Evolutionary conservation across 2,329 filamentous ascomycete genomes (phyloP), one percentile per base, ranked within the genome.

Genomic region (Cercospora sp.): DNA sequence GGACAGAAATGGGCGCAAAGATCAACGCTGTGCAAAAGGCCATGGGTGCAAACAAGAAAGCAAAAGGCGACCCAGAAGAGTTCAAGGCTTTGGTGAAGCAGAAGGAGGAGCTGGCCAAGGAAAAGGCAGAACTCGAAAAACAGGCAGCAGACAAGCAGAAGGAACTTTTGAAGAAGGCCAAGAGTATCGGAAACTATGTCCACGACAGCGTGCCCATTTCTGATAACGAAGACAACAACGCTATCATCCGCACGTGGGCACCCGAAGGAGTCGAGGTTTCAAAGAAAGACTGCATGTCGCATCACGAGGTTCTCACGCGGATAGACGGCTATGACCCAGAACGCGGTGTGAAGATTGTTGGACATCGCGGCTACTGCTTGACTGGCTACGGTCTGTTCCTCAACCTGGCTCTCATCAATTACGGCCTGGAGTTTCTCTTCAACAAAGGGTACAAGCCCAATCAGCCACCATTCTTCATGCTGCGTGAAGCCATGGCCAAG

Each of bases 401-500:
- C 72, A 97, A 97, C 82, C 90, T 95, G 78, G 95, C 95, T 1
- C 86, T 99, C 62, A 90, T 97, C 81, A 97, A 97, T 82, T 99
- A 98, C 78, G 94, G 94, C 63, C 85, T 97, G 59, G 91, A 97
- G 77, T 98, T 97, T 80, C 88, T 98, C 65, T 88, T 88, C 80
- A 85, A 87, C 75, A 91, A 90, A 80, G 93, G 91, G 63, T 81
- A 80, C 74, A 78, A 73, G 62, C 76, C 79, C 30, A 80, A 79
- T 65, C 92, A 95, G 77, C 91, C 94, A 1, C 94, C 94, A 1
- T 93, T 93, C 78, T 96, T 99, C 84, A 97, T 98, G 92, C 87
- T 94, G 71, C 91, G 92, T 80, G 92, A 97, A 61, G 90, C 93
- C 79, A 99, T 99, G 95, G 94, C 91, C 69, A 98, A 98, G 85